These are phyloP conservation scores for Picochlorum sp. DNA, from an alignment of 139 green algal genomes.

Conservation along the genomic window DNA sequence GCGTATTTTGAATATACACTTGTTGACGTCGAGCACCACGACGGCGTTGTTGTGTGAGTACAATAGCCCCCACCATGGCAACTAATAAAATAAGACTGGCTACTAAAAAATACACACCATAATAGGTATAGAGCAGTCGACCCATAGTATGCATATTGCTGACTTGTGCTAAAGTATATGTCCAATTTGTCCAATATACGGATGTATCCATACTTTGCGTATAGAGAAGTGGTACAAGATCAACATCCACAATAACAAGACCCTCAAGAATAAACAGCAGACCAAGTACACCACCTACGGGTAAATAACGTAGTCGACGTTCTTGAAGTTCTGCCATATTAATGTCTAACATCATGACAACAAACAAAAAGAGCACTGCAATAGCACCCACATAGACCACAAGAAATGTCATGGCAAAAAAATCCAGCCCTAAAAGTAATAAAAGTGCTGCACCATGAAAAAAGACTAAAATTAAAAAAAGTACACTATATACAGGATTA, in stretches of 20 bases:
- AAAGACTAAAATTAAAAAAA: constrained; percentile 58
- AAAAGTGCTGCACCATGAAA: constrained; percentile 43
- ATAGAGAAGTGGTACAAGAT: constrained; percentile 44
- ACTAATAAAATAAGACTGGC: constrained; percentile 55
- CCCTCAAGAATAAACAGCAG: constrained; percentile 53
- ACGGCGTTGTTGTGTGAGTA: constrained; percentile 50
- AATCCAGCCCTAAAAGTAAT: constrained; percentile 43
- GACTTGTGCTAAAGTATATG: constrained; percentile 24
- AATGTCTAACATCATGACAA: constrained; percentile 71
- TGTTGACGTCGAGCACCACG: constrained; percentile 44
- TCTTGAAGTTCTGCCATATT: constrained; percentile 53
- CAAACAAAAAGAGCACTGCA: constrained; percentile 64
- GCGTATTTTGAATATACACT: constrained; percentile 56
- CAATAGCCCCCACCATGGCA: constrained; percentile 58
- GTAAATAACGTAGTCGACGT: constrained; percentile 48
- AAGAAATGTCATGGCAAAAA: constrained; percentile 44
- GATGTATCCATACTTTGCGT: constrained; percentile 7
- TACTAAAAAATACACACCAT: constrained; percentile 53
- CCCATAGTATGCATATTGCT: constrained; percentile 47
- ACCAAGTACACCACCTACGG: constrained; percentile 42
- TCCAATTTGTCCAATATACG: constrained; percentile 26
- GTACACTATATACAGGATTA: constrained; percentile 42
- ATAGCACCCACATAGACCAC: constrained; percentile 66
- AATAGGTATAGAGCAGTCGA: constrained; percentile 53
- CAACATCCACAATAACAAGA: constrained; percentile 55